Percentiles rank a stretch among this genome's conserved stretches.
Conservation (phyloP, 441 rosid species). For the Viola pubescens region DNA sequence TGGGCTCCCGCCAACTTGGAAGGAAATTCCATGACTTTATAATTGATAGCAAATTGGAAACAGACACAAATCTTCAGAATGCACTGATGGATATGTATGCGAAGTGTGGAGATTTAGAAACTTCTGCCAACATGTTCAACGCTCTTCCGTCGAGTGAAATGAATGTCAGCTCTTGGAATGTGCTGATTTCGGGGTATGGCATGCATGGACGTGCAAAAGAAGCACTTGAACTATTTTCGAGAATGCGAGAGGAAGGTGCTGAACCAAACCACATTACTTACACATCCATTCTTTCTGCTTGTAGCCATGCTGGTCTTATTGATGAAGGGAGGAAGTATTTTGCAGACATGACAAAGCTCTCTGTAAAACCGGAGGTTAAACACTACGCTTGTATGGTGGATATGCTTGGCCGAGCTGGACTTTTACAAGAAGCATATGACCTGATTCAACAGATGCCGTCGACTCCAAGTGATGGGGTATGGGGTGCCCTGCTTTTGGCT, state of each 20-base stretch:
- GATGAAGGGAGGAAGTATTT: constrained; percentile 54
- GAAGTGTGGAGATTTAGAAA: constrained; percentile 53
- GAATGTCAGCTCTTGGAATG: constrained; percentile 40
- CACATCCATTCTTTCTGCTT: constrained; percentile 51
- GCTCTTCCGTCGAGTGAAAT: constrained; percentile 25
- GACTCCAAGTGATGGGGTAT: constrained; percentile 35
- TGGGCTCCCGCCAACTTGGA: constrained; percentile 37
- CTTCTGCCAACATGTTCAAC: constrained; percentile 34
- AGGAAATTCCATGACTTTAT: constrained; percentile 33
- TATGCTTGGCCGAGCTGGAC: constrained; percentile 58
- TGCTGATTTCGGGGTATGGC: constrained; percentile 46
- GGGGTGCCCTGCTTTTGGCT: constrained; percentile 63
- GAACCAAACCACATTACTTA: constrained; percentile 44
- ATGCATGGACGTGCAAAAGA: constrained; percentile 43
- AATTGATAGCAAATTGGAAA: constrained; percentile 20
- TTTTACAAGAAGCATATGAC: constrained; percentile 35
- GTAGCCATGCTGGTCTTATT: constrained; percentile 50
- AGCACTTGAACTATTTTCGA: constrained; percentile 36
- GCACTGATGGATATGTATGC: constrained; percentile 52
- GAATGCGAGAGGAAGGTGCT: constrained; percentile 36
- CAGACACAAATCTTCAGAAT: constrained; percentile 32
- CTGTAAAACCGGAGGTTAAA: constrained; percentile 29
- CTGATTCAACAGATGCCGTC: constrained; percentile 40
- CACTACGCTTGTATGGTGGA: constrained; percentile 68
- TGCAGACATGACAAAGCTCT: constrained; percentile 34